These are phyloP conservation scores for Flaveria linearis DNA, from an alignment of 129 eudicot species.

Conservation along the genomic window DNA sequence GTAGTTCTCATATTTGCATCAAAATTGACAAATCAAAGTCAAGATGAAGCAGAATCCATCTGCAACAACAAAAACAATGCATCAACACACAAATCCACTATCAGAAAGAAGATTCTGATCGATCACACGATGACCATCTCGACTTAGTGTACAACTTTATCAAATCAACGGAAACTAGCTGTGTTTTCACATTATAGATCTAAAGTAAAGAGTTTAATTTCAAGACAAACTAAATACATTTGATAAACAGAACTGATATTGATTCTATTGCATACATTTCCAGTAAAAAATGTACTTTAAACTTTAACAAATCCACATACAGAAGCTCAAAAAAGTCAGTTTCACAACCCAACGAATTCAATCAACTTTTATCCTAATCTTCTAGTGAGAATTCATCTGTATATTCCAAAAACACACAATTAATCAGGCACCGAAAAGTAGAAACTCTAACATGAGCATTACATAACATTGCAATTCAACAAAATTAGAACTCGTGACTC, in stretches of 20 bases:
- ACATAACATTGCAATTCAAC: constrained; percentile 4
- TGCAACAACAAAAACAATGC: constrained; percentile 24
- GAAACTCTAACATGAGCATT: no score
- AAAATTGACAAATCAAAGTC: constrained; percentile 21
- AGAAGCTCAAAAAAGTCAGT: no score
- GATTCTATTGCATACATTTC: no score
- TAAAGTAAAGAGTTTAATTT: background rate
- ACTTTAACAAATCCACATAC: no score
- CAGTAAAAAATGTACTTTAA: no score
- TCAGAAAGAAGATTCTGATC: background rate
- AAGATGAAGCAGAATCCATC: constrained; percentile 35
- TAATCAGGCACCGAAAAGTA: background rate
- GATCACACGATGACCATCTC: background rate
- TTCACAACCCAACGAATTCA: no score
- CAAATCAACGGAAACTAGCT: background rate
- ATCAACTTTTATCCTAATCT: no score
- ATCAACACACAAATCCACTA: background rate
- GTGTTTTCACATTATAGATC: background rate
- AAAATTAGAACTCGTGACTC: constrained; percentile 1
- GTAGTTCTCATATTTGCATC: constrained; percentile 43
- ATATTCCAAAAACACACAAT: background rate
- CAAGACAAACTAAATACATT: no score
- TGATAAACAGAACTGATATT: no score
- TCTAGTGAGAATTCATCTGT: background rate
- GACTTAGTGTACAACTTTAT: background rate